phyloP scores from a whole-genome alignment of 345 rosid genomes.

The Noccaea bulbosa region DNA sequence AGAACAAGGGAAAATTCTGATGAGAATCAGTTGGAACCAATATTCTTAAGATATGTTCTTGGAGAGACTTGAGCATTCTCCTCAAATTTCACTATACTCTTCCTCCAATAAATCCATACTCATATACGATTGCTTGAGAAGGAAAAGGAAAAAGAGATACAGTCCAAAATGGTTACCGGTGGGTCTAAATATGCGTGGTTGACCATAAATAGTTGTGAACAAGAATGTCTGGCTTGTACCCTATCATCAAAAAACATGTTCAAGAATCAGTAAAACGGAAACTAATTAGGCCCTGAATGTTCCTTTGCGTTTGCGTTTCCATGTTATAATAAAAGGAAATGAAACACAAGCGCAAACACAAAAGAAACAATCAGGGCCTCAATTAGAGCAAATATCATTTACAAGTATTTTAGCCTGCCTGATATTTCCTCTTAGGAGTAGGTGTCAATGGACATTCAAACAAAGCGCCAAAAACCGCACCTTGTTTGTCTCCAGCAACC shows the following conservation, averaged over 20 bases:
- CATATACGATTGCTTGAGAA: not conserved
- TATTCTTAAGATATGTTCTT: not conserved
- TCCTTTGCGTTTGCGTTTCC: not conserved
- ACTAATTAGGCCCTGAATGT: not conserved
- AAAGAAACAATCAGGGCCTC: not conserved
- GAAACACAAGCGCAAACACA: not conserved
- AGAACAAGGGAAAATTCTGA: not conserved
- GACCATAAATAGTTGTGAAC: conserved; percentile 87
- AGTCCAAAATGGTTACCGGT: conserved; percentile 60
- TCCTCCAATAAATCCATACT: not conserved
- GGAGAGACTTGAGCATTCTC: conserved; percentile 19
- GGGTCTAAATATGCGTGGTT: conserved; percentile 89
- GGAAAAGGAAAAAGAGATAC: not conserved
- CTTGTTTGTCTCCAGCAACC: conserved; percentile 86
- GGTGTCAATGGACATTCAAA: conserved; percentile 81
- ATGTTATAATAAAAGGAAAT: not conserved
- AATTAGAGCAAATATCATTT: not conserved
- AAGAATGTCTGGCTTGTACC: conserved; percentile 86
- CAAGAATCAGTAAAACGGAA: conserved; percentile 5
- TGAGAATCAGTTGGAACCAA: conserved; percentile 5
- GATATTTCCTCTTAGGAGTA: conserved; percentile 89
- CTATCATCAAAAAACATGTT: conserved; percentile 41
- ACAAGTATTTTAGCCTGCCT: conserved; percentile 49
- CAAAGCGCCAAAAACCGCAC: conserved; percentile 85
- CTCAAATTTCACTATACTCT: not conserved